phyloP scores from a whole-genome alignment of 2,329 filamentous ascomycete genomes.

The Ceratocystiopsis minuta region DNA sequence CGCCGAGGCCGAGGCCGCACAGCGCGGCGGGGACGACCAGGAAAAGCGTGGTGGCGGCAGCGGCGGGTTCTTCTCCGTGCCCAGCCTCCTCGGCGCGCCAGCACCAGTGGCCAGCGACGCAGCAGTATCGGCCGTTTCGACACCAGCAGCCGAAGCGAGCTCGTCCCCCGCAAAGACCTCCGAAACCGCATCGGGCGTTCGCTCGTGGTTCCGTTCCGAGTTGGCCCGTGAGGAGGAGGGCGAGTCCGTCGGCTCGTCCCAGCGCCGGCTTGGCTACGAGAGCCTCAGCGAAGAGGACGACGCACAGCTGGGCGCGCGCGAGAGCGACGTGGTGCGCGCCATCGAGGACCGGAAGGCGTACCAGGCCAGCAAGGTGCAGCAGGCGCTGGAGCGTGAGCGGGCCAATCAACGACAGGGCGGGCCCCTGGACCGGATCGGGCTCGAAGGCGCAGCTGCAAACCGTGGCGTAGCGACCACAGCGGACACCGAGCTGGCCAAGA shows the following conservation, averaged over 20 bases:
- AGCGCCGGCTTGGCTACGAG: slow-evolving; percentile 15
- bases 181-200: slow-evolving; percentile 5
- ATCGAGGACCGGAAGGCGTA: slow-evolving; percentile 16
- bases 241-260: slow-evolving; percentile 9
- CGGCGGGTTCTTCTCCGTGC: slow-evolving; percentile 22
- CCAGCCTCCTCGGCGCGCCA: slow-evolving; percentile 31
- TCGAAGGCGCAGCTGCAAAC: slow-evolving; percentile 14
- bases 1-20: slow-evolving; percentile 11
- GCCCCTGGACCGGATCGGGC: slow-evolving; percentile 30
- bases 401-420: slow-evolving; percentile 33
- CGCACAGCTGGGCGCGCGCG: slow-evolving; percentile 13
- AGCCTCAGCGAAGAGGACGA: slow-evolving; percentile 18
- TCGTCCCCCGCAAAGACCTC: neutral
- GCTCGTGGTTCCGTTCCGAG: slow-evolving; percentile 20
- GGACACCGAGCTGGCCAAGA: slow-evolving; percentile 18
- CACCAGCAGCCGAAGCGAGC: neutral
- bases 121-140: slow-evolving; percentile 2
- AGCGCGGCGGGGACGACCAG: slow-evolving; percentile 10
- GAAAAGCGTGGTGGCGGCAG: slow-evolving; percentile 10
- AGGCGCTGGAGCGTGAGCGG: slow-evolving; percentile 29
- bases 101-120: slow-evolving; percentile 10
- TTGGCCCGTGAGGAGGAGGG: slow-evolving; percentile 20
- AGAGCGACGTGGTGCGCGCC: slow-evolving; percentile 15
- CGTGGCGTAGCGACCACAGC: neutral
- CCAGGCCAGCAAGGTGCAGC: slow-evolving; percentile 22